phyloP scores from a whole-genome alignment of 768 basidiomycete species.

The Boletus rubroflammeus region DNA sequence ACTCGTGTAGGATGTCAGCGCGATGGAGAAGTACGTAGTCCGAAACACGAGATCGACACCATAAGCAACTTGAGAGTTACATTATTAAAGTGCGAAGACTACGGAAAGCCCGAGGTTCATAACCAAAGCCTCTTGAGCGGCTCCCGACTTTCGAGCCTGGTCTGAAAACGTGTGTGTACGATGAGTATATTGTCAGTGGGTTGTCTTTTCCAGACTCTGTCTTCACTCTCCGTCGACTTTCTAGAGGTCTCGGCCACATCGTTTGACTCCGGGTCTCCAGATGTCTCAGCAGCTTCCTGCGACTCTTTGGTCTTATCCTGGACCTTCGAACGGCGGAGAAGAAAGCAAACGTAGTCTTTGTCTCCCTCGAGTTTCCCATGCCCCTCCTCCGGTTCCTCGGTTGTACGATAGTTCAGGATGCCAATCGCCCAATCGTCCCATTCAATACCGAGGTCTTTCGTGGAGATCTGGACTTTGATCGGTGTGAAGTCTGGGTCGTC shows the following conservation, averaged over 20 bases:
- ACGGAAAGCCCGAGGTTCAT: not conserved
- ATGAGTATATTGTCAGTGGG: not conserved
- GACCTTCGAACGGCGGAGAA: not conserved
- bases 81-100: not conserved
- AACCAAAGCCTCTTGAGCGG: not conserved
- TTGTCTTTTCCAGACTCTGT: not conserved
- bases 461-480: not conserved
- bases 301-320: not conserved
- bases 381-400: not conserved
- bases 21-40: too few species aligned
- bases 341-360: not conserved
- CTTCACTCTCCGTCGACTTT: not conserved
- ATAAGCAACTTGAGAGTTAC: too few species aligned
- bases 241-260: not conserved
- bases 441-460: too few species aligned
- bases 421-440: not conserved
- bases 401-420: not conserved
- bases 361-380: not conserved
- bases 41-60: not conserved
- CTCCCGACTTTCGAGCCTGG: not conserved
- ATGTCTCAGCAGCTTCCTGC: not conserved
- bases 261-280: not conserved
- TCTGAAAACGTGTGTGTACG: not conserved
- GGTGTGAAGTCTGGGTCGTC: not conserved
- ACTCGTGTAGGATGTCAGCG: too few species aligned